Conservation (phyloP, 805 yeast genomes). For the Aciculoconidium aculeatum region DNA sequence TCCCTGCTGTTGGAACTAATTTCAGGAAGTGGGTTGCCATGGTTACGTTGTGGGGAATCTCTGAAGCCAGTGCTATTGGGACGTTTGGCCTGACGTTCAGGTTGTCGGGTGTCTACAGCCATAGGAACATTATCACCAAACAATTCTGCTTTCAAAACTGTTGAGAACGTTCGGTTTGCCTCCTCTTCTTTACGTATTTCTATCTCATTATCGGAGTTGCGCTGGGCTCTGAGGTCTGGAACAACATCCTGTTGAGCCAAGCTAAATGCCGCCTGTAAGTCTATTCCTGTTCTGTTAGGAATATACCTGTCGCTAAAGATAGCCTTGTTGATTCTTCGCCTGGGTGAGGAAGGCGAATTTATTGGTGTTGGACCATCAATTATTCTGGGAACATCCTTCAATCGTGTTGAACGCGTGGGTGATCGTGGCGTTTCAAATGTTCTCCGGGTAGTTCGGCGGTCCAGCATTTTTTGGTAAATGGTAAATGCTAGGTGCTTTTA, state of each 20-base stretch:
- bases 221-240: slow-evolving; percentile 27
- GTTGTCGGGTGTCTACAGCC: too few species aligned
- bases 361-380: slow-evolving; percentile 19
- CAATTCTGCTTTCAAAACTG: slow-evolving; percentile 80
- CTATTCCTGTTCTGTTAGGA: slow-evolving; percentile 82
- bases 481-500: too few species aligned
- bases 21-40: slow-evolving; percentile 5
- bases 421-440: slow-evolving; percentile 35
- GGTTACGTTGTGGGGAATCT: background rate
- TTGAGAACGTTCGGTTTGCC: slow-evolving; percentile 81
- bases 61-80: slow-evolving; percentile 16
- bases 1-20: slow-evolving; percentile 9
- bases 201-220: slow-evolving; percentile 47
- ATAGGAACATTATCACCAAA: slow-evolving; percentile 81
- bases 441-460: too few species aligned
- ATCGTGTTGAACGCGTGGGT: slow-evolving; percentile 37
- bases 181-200: slow-evolving; percentile 69
- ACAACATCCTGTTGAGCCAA: slow-evolving; percentile 41
- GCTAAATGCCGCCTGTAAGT: slow-evolving; percentile 79
- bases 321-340: slow-evolving; percentile 41
- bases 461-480: too few species aligned
- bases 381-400: slow-evolving; percentile 32
- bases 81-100: slow-evolving; percentile 30
- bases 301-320: slow-evolving; percentile 80
- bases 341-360: slow-evolving; percentile 39